Conservation (phyloP, 2,329 filamentous ascomycete species). For the Sclerotinia glacialis region DNA sequence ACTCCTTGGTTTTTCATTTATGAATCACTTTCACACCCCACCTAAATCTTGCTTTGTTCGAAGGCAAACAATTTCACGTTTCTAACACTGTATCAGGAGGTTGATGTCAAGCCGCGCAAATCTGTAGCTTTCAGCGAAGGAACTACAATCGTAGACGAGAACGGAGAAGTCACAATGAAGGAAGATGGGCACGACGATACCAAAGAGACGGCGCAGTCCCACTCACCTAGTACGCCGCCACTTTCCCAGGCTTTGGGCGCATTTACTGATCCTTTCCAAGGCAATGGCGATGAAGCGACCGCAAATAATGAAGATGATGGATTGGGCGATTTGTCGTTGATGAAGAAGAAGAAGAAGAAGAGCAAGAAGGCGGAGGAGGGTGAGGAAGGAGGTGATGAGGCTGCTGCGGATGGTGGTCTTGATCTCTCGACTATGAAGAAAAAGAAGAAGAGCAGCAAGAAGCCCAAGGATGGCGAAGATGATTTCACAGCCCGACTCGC, state of each 20-base stretch:
- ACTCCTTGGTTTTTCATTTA: background rate
- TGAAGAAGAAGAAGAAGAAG: conserved; percentile 92
- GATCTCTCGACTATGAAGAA: conserved; percentile 43
- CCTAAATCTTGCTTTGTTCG: conserved; percentile 14
- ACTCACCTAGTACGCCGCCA: conserved; percentile 66
- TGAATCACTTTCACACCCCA: conserved; percentile 19
- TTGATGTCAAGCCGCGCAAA: conserved; percentile 68
- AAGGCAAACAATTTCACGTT: conserved; percentile 21
- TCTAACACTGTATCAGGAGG: conserved; percentile 30
- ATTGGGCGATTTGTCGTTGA: conserved; percentile 53
- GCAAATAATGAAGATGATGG: conserved; percentile 31
- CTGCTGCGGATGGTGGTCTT: conserved; percentile 48
- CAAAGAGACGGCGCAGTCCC: conserved; percentile 78
- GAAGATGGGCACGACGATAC: conserved; percentile 68
- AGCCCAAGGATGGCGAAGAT: conserved; percentile 40
- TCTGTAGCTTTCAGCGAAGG: conserved; percentile 92
- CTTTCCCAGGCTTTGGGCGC: conserved; percentile 51
- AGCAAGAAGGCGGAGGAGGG: conserved; percentile 73
- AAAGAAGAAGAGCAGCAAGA: conserved; percentile 41
- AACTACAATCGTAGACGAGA: conserved; percentile 80
- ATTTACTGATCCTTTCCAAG: conserved; percentile 51
- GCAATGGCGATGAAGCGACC: conserved; percentile 38
- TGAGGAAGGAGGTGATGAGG: conserved; percentile 56
- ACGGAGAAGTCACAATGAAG: conserved; percentile 78
- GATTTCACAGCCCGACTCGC: conserved; percentile 40